Evolutionary conservation across 73 alveolate species (phyloP).

Genomic region (Urostyla sp.): DNA sequence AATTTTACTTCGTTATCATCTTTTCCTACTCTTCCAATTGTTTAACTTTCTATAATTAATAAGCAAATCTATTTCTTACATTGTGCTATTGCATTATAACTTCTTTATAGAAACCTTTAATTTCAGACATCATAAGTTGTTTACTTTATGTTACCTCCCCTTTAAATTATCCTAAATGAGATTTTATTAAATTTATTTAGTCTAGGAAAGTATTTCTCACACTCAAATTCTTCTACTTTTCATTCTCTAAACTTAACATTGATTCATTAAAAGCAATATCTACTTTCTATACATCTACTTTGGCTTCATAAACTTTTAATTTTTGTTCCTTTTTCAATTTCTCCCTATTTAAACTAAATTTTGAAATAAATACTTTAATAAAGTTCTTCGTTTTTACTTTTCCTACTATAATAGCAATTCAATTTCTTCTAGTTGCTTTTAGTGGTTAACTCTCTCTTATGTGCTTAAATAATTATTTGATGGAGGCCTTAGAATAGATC

Average conservation of each 20-base stretch:
- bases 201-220: not conserved
- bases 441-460: too few relatives aligned
- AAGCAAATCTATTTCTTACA: not conserved
- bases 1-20: not conserved
- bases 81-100: not conserved
- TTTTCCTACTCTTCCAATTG: not conserved
- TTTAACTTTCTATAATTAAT: not conserved
- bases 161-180: not conserved
- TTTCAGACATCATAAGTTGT: not conserved
- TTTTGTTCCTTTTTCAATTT: too few relatives aligned
- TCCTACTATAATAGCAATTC: too few relatives aligned
- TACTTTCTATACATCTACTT: too few relatives aligned
- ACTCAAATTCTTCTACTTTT: not conserved
- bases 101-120: not conserved
- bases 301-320: too few relatives aligned
- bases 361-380: too few relatives aligned
- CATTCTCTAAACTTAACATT: not conserved
- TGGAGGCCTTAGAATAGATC: too few relatives aligned
- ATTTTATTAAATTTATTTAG: not conserved
- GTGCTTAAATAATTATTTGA: too few relatives aligned
- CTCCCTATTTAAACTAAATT: too few relatives aligned
- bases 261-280: too few relatives aligned
- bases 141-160: not conserved
- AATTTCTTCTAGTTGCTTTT: too few relatives aligned
- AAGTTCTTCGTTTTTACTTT: too few relatives aligned